phyloP scores from a whole-genome alignment of 345 rosid genomes.

The Syzygium aromaticum region DNA sequence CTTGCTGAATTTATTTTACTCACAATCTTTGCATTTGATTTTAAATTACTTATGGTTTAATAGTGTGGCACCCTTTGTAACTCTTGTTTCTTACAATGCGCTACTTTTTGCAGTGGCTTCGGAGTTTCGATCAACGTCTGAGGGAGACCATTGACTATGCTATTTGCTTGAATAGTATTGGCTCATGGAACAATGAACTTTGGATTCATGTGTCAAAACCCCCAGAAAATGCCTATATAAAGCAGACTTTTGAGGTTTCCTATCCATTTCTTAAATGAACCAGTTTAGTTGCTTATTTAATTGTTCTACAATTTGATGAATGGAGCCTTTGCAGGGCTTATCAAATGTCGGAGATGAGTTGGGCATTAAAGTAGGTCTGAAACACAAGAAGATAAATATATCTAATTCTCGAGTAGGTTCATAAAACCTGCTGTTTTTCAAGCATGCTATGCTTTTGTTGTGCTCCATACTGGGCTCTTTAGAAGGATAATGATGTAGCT shows the following conservation, averaged over 20 bases:
- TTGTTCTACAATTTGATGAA: slow-evolving; percentile 8
- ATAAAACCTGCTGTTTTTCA: neutral
- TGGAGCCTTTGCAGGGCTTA: slow-evolving; percentile 48
- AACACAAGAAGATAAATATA: slow-evolving; percentile 96
- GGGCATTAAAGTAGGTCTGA: slow-evolving; percentile 66
- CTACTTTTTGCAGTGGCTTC: slow-evolving; percentile 67
- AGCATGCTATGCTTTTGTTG: neutral
- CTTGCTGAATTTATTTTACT: neutral
- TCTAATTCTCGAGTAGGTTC: slow-evolving; percentile 91
- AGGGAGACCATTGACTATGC: slow-evolving; percentile 98
- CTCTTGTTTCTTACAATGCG: neutral
- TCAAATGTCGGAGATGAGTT: slow-evolving; percentile 76
- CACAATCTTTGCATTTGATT: neutral
- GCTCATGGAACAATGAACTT: slow-evolving; percentile 67
- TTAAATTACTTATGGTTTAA: neutral
- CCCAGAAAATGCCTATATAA: slow-evolving; percentile 81
- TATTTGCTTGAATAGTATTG: slow-evolving; percentile 91
- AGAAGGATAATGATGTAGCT: neutral
- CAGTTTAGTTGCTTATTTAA: slow-evolving; percentile 4
- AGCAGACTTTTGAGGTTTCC: slow-evolving; percentile 82
- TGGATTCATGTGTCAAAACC: slow-evolving; percentile 92
- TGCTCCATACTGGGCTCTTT: neutral
- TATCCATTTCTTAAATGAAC: neutral
- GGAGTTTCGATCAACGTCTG: slow-evolving; percentile 92
- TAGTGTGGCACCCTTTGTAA: neutral